Base-by-base conservation (phyloP, 495 filamentous ascomycete species). In the Daldinia caldariorum region DNA sequence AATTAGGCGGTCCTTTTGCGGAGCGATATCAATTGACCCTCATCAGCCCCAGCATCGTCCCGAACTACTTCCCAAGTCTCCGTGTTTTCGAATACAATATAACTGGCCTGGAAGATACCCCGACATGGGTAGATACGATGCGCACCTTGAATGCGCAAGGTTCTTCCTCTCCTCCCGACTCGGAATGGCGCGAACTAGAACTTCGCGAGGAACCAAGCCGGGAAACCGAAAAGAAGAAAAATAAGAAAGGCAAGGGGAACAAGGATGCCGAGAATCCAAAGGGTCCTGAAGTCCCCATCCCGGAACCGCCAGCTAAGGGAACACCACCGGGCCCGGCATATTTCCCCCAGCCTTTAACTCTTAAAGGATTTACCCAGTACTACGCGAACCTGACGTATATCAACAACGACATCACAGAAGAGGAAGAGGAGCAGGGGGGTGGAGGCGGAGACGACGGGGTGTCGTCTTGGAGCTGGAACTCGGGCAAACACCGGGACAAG, bases 11-110 rank as follows among this genome's bases (percentile, higher is more conserved):
- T 1, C 82, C 84, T 45, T 97, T 87, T 83, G 94, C 87, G 2
- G 94, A 98, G 74, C 87, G 94, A 41, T 99, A 91, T 78, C 89
- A 92, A 34, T 78, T 95, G 3, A 88, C 92, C 0, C 80, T 94
- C 43, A 90, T 97, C 56, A 83, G 88, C 16, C 90, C 95, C 0
- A 97, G 94, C 73, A 78, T 99, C 34, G 92, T 99, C 2, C 95
- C 95, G 0, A 98, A 94, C 69, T 97, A 91, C 77, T 97, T 95
- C 74, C 95, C 95, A 1, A 92, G 91, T 3, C 76, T 98, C 37
- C 85, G 95, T 3, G 86, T 98, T 22, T 81, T 94, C 58, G 93
- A 97, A 75, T 99, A 99, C 83, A 98, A 99, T 72, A 92, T 92
- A 61, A 92, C 92, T 0, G 93, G 92, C 0, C 73, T 97, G 5